These are phyloP conservation scores for Penicillium sclerotigenum DNA, from an alignment of 2,329 filamentous ascomycete species.

Conservation along the genomic window DNA sequence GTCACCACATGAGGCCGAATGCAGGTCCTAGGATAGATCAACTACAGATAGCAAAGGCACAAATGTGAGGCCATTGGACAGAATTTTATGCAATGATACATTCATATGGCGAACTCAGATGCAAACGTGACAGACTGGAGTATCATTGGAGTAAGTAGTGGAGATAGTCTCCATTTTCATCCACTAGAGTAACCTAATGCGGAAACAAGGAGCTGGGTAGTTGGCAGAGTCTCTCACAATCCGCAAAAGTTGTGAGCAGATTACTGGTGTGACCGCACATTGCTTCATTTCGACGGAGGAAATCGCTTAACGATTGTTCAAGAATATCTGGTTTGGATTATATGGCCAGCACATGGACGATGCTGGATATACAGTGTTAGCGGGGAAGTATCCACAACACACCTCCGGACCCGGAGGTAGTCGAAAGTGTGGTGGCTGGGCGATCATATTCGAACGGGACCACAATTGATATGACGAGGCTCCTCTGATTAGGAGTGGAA, in stretches of 20 bases:
- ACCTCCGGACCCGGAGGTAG: not conserved
- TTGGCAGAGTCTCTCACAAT: not conserved
- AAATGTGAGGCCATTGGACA: slow-evolving; percentile 10
- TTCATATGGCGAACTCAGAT: slow-evolving; percentile 11
- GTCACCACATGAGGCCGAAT: slow-evolving; percentile 17
- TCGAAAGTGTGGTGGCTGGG: not conserved
- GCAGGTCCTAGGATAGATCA: slow-evolving; percentile 13
- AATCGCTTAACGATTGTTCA: not conserved
- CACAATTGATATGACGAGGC: not conserved
- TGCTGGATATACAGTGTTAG: not conserved
- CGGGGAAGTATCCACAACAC: not conserved
- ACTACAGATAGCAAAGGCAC: slow-evolving; percentile 22
- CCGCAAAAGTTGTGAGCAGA: not conserved
- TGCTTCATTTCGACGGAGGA: not conserved
- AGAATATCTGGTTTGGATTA: not conserved
- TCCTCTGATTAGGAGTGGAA: not conserved
- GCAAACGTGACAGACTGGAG: slow-evolving; percentile 31
- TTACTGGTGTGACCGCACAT: not conserved
- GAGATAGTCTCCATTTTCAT: slow-evolving; percentile 4
- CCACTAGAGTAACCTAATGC: slow-evolving; percentile 17
- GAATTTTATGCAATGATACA: slow-evolving; percentile 16
- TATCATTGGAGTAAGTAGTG: slow-evolving; percentile 23
- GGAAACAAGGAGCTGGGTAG: slow-evolving; percentile 7
- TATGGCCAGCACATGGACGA: not conserved
- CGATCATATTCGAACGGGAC: not conserved